These are phyloP conservation scores for Candida multigemmis DNA, from an alignment of 805 yeast genomes.

Conservation along the genomic window DNA sequence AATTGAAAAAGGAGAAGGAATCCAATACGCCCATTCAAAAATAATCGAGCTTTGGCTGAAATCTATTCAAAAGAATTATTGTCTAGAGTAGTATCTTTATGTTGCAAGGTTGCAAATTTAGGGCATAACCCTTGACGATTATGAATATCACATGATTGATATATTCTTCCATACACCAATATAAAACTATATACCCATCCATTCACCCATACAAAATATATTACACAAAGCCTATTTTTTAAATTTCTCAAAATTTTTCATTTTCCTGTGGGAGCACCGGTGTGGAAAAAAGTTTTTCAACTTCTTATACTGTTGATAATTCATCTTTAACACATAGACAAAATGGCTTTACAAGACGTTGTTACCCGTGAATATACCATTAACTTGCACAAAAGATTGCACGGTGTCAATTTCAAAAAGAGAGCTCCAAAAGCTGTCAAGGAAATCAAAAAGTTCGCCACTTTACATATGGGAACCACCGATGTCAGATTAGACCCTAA, in stretches of 20 bases:
- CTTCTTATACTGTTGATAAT: conserved; percentile 1
- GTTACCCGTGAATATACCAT: conserved; percentile 99
- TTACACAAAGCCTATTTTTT: not conserved
- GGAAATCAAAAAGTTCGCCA: conserved; percentile 98
- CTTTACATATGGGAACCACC: conserved; percentile 97
- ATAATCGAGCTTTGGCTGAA: too few species aligned
- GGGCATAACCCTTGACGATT: too few species aligned
- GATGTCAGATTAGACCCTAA: conserved; percentile 99
- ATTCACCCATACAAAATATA: too few species aligned
- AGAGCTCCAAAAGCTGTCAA: conserved; percentile 99
- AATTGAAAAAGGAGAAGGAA: too few species aligned
- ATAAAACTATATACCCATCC: too few species aligned
- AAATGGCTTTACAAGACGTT: conserved; percentile 93
- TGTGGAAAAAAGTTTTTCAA: conserved; percentile 1
- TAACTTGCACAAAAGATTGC: conserved; percentile 98
- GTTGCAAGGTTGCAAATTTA: too few species aligned
- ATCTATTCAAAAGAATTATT: conserved; percentile 21
- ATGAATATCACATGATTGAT: too few species aligned
- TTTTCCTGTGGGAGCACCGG: not conserved
- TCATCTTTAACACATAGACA: too few species aligned
- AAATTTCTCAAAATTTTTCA: not conserved
- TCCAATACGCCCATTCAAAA: too few species aligned
- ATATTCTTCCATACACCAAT: too few species aligned
- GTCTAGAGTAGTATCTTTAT: conserved; percentile 22
- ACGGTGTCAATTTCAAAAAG: conserved; percentile 98